A percentile compares a stretch with the other conserved stretches of the same genome.
Conservation (phyloP, 169 alveolate genomes). For the Amoebophrya sp. region DNA sequence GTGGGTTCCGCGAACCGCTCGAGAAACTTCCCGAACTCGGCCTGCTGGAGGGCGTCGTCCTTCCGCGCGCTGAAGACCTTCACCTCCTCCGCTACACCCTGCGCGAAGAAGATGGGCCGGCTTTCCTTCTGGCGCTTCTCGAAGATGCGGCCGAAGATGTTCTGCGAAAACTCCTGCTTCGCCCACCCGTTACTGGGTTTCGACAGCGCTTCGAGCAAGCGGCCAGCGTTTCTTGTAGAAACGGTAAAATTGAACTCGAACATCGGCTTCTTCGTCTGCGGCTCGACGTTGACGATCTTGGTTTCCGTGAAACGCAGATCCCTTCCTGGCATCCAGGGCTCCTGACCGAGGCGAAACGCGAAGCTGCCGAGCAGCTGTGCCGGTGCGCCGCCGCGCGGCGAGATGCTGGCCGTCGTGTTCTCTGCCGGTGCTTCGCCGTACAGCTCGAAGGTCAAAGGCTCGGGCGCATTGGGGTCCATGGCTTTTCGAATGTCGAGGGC, state of each 20-base stretch:
- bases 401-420: not conserved
- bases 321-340: not conserved
- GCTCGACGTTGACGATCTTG: not conserved
- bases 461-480: not conserved
- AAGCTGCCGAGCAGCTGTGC: not conserved
- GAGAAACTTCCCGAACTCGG: not conserved
- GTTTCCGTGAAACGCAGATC: not conserved
- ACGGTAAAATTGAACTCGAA: not conserved
- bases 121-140: not conserved
- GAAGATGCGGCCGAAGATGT: not conserved
- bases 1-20: not conserved
- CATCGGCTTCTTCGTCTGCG: not conserved
- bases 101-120: not conserved
- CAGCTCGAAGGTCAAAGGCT: not conserved
- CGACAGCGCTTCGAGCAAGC: not conserved
- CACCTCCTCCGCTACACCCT: not conserved
- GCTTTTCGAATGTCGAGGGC: not conserved
- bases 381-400: not conserved
- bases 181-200: not conserved
- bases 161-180: not conserved
- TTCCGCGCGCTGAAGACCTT: not conserved
- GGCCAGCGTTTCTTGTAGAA: not conserved
- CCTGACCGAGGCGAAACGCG: not conserved
- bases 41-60: not conserved
- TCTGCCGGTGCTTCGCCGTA: not conserved